Conservation (phyloP, 2,329 filamentous ascomycete genomes). For the Penicillium decumbens region DNA sequence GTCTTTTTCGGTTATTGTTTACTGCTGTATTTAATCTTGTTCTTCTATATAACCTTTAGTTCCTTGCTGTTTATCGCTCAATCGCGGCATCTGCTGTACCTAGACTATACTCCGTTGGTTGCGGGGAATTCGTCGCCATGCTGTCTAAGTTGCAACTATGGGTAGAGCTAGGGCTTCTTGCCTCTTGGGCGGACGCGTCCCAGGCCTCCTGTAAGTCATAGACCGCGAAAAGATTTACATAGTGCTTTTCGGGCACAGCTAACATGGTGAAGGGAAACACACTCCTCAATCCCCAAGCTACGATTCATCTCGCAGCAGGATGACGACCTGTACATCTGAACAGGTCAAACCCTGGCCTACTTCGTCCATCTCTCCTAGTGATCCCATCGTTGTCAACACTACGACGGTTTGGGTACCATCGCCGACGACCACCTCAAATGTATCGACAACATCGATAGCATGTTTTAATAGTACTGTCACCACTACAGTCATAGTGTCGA, state of each 20-base stretch:
- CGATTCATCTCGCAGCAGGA: background rate
- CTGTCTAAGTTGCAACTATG: background rate
- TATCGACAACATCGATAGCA: background rate
- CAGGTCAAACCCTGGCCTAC: background rate
- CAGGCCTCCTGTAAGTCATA: background rate
- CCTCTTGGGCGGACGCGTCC: background rate
- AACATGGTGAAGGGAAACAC: slow-evolving; percentile 4
- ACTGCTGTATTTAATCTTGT: background rate
- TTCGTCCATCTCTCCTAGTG: background rate
- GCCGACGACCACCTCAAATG: background rate
- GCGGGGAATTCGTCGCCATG: background rate
- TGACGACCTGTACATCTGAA: slow-evolving; percentile 4
- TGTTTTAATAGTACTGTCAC: slow-evolving; percentile 2
- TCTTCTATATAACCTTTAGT: background rate
- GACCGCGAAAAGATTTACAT: background rate
- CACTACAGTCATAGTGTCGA: slow-evolving; percentile 3
- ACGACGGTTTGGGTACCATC: background rate
- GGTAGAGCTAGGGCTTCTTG: background rate
- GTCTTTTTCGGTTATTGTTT: background rate
- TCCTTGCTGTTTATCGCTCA: background rate
- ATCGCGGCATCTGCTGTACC: background rate
- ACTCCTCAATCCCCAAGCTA: slow-evolving; percentile 4
- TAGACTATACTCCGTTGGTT: background rate
- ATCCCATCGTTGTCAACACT: slow-evolving; percentile 2
- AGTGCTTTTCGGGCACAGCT: background rate